Conservation (phyloP, 257 asterid species). For the Voacanga thouarsii region DNA sequence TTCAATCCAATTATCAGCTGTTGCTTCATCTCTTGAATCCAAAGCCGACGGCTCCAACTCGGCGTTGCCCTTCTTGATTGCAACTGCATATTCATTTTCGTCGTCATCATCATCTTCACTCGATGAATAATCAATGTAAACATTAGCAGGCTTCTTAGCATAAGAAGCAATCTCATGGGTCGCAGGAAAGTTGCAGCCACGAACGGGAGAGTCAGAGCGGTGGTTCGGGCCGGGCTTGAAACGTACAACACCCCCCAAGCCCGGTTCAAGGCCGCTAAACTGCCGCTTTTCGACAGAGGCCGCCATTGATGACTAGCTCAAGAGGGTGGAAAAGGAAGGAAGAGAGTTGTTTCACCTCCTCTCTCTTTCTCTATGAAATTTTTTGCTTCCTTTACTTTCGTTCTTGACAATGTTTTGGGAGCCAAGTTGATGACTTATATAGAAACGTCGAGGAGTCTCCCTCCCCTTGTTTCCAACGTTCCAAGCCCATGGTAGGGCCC, state of each 20-base stretch:
- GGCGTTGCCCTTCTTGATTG: slow-evolving; percentile 44
- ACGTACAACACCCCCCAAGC: slow-evolving; percentile 24
- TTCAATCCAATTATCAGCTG: slow-evolving; percentile 78
- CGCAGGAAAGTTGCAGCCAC: slow-evolving; percentile 40
- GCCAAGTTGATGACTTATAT: slow-evolving; percentile 1
- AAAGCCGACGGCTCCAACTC: slow-evolving; percentile 63
- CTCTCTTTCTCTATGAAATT: neutral
- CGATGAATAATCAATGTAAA: slow-evolving; percentile 33
- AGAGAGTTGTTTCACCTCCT: slow-evolving; percentile 1
- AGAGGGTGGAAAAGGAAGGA: slow-evolving; percentile 1
- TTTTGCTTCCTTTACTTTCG: neutral
- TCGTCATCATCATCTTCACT: slow-evolving; percentile 47
- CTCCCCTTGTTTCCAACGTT: neutral
- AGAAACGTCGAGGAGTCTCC: slow-evolving; percentile 2
- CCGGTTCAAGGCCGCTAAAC: slow-evolving; percentile 45
- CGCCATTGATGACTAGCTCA: slow-evolving; percentile 53
- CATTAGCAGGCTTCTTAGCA: slow-evolving; percentile 15
- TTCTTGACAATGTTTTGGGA: slow-evolving; percentile 1
- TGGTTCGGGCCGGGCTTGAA: slow-evolving; percentile 30
- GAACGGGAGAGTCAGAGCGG: slow-evolving; percentile 66
- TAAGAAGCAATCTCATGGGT: slow-evolving; percentile 13
- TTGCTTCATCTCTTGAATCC: slow-evolving; percentile 63
- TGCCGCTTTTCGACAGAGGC: slow-evolving; percentile 73
- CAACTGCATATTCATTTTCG: slow-evolving; percentile 21
- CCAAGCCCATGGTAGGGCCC: neutral